A percentile compares a stretch with the other conserved stretches of the same genome.
Evolutionary conservation across 257 asterid genomes (phyloP).

Genomic region (Ocimum tenuiflorum): DNA sequence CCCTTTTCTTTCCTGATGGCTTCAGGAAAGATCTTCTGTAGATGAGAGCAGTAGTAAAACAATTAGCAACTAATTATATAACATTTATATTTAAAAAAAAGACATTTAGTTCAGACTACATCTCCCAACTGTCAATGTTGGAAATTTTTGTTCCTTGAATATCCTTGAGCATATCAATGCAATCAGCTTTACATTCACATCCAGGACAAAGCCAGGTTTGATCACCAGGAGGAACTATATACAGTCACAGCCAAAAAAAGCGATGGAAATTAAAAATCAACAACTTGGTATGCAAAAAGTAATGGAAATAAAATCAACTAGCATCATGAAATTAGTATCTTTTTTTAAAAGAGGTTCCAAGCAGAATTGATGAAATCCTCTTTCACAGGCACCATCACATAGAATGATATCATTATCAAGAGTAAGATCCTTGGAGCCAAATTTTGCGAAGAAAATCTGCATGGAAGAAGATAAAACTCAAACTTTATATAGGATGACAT

Average conservation of each 20-base stretch:
- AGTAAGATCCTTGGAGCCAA: conserved; percentile 77
- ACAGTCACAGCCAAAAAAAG: conserved; percentile 20
- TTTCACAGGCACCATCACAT: conserved; percentile 95
- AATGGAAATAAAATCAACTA: conserved; percentile 14
- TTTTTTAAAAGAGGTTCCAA: conserved; percentile 79
- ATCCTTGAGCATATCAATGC: conserved; percentile 75
- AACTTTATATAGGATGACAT: not conserved
- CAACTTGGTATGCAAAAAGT: not conserved
- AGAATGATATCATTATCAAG: conserved; percentile 85
- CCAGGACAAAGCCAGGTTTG: conserved; percentile 99
- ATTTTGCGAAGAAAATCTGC: conserved; percentile 98
- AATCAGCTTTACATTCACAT: conserved; percentile 90
- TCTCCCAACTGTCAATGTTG: conserved; percentile 90
- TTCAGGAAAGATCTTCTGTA: conserved; percentile 90
- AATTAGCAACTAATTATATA: conserved; percentile 31
- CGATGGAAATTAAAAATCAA: conserved; percentile 8
- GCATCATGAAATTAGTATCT: conserved; percentile 50
- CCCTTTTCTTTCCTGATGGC: conserved; percentile 70
- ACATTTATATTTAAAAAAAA: conserved; percentile 3
- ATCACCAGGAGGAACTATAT: conserved; percentile 90
- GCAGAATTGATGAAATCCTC: conserved; percentile 96
- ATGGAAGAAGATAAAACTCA: conserved; percentile 25
- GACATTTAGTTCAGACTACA: conserved; percentile 28
- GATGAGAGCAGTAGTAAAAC: conserved; percentile 18
- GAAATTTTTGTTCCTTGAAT: conserved; percentile 52